Conservation (phyloP, 1,284 basidiomycete species). For the Malassezia globosa region DNA sequence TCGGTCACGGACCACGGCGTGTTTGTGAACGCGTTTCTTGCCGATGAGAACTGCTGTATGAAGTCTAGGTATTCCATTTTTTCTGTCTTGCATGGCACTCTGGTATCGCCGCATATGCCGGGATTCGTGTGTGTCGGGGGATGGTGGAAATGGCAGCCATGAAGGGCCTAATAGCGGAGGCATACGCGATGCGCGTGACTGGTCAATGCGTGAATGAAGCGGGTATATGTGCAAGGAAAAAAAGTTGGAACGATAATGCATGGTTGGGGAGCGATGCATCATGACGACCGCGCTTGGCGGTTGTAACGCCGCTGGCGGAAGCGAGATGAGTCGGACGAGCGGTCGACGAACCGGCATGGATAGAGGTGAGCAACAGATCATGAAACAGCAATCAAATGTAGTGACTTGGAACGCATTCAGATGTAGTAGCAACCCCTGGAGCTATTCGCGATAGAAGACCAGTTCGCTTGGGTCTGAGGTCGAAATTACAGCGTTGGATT, state of each 20-base stretch:
- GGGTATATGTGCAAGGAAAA: conserved; percentile 11
- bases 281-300: conserved; percentile 2
- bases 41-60: conserved; percentile 21
- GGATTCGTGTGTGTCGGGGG: conserved; percentile 6
- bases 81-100: background rate
- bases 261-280: background rate
- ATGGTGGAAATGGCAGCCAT: conserved; percentile 16
- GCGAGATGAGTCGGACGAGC: background rate
- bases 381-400: no score
- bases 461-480: no score
- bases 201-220: background rate
- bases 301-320: conserved; percentile 7
- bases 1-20: conserved; percentile 28
- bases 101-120: conserved; percentile 6
- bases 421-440: no score
- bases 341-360: no score
- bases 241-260: conserved; percentile 1
- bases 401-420: no score
- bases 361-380: no score
- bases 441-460: no score
- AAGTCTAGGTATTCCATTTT: background rate
- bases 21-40: conserved; percentile 34
- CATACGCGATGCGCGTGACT: background rate
- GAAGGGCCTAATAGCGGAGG: conserved; percentile 9
- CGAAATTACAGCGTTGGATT: no score